Evolutionary conservation across 805 yeast species (phyloP), one percentile per base, ranked within the genome.

Genomic region (Candida saitoana): DNA sequence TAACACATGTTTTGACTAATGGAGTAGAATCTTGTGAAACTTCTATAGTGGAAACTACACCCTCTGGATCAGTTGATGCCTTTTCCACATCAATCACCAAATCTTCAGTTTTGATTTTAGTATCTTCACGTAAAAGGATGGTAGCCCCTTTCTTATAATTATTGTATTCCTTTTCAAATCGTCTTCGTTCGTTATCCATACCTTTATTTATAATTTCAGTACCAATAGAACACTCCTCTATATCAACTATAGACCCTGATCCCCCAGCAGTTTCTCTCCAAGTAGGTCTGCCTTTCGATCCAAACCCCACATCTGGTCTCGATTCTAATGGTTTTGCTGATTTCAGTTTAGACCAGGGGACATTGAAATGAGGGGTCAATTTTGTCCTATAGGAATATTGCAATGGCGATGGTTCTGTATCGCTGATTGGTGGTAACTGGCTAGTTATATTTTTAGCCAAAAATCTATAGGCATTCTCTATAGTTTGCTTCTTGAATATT

Each of bases 161-260:
- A 47, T 66, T 70, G 51, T 62, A 73, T 12, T 71, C 75, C 5
- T 66, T 62, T 18, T 69, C 70, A 44, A 86, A 79, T 29, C 67
- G 69, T 19, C 49, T 55, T 46, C 96, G 74, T 62, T 89, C 95
- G 53, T 80, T 77, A 5, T 59, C 56, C 74, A 91, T 67, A 1
- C 95, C 96, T 36, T 68, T 57, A 60, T 90, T 85, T 27, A 93
- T 75, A 30, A 86, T 80, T 2, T 70, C 66, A 0, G 98, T 93
- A 4, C 96, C 98, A 50, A 93, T 88, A 2, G 82, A 67, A 62
- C 98, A 93, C 49, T 89, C 96, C 60, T 93, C 99, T 49, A 93
- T 90, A 61, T 93, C 99, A 48, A 93, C 66, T 19, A 87, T 82
- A 5, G 77, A 63, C 16, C 69, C 74, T 30, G 71, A 63, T n/a